Evolutionary conservation across 495 filamentous ascomycete species (phyloP), one percentile per base, ranked within the genome.

Genomic region (Neurospora sublineolata): DNA sequence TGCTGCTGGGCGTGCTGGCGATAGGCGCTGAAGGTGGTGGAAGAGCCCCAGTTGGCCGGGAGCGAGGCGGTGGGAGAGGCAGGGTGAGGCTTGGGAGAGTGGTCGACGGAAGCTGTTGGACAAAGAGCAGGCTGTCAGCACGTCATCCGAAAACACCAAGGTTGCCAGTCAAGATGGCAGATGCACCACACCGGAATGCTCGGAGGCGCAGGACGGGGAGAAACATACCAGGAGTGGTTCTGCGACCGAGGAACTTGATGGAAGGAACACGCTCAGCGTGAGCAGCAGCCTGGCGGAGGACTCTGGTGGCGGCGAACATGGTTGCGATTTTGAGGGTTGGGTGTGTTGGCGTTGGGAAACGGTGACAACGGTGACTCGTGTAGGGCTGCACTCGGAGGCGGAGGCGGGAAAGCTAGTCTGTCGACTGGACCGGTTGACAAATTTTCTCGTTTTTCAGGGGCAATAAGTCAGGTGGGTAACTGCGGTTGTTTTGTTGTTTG

Each of bases 231-330:
- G 94, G 94, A 74, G 88, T 84, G 33, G 89, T 85, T 71, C 95
- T 90, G 85, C 93, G 95, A 79, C 95, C 95, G 64, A 98, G 74
- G 84, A 99, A 99, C 74, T 90, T 89, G 78, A 99, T 99, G 81
- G 97, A 83, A 69, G 93, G 93, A 46, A 87, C 91, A 73, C 92
- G 90, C 80, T 87, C 86, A 72, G 82, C 84, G 76, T 86, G 81
- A 70, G 84, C 83, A 75, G 88, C 86, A 75, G 88, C 89, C 79
- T 88, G 88, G 76, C 89, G 87, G 72, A 94, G 85, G 75, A 83
- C 86, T 76, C 84, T 83, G 72, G 93, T 91, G 72, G 87, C 52
- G 23, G 52, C 83, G 77, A 86, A 89, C 90, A 94, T 87, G 72
- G 74, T 83, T 46, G 70, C 36, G 40, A 41, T n/a, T 11, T 37